These are phyloP conservation scores for Ilyonectria robusta DNA, from an alignment of 2,329 filamentous ascomycete species.

Conservation along the genomic window DNA sequence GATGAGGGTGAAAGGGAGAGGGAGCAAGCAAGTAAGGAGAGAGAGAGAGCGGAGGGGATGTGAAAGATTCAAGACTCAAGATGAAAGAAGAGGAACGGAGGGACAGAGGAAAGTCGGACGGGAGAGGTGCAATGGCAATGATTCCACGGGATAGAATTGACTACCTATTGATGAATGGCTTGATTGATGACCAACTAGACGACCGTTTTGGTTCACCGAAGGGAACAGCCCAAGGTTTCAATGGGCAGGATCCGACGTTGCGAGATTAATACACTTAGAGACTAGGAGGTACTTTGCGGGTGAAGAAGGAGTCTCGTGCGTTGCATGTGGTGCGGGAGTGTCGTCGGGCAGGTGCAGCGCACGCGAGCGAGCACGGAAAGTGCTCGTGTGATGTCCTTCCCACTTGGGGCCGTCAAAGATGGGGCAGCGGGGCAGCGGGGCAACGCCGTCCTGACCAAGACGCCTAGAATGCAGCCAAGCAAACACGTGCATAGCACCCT, in stretches of 20 bases:
- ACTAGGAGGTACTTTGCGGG: neutral
- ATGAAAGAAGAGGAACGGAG: neutral
- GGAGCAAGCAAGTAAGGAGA: neutral
- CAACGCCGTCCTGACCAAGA: constrained; percentile 23
- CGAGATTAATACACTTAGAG: constrained; percentile 18
- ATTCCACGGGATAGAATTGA: constrained; percentile 22
- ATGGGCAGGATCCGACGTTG: neutral
- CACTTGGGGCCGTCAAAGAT: constrained; percentile 17
- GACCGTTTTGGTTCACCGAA: constrained; percentile 23
- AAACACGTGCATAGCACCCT: constrained; percentile 32
- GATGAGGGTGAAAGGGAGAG: too few species aligned
- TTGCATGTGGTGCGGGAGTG: neutral
- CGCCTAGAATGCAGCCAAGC: constrained; percentile 29
- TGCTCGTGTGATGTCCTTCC: constrained; percentile 36
- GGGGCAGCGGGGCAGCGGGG: constrained; percentile 18
- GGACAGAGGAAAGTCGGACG: neutral
- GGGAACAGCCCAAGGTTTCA: neutral
- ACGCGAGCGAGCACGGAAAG: constrained; percentile 5
- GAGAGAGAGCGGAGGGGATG: neutral
- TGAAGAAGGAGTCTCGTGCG: neutral
- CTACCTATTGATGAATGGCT: neutral
- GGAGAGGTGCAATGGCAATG: neutral
- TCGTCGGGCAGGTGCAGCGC: constrained; percentile 3
- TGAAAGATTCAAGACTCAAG: neutral
- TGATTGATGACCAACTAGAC: constrained; percentile 7